These are phyloP conservation scores for Leptographium radiaticola DNA, from an alignment of 2,329 filamentous ascomycete species.

Conservation along the genomic window DNA sequence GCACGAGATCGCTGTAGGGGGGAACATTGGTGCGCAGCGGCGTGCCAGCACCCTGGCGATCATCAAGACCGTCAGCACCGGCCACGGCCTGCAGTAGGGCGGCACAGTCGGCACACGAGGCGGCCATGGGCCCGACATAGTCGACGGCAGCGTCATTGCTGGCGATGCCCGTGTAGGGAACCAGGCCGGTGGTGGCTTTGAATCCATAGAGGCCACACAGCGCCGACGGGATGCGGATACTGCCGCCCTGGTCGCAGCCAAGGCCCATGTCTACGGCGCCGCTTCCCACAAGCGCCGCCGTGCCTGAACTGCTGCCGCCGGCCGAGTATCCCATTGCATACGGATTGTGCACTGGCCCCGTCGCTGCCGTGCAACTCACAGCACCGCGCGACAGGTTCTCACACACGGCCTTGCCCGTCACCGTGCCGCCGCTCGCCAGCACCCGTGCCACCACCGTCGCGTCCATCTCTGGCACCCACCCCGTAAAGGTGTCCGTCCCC, in stretches of 20 bases:
- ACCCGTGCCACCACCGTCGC: slow-evolving; percentile 29
- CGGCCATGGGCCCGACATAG: slow-evolving; percentile 19
- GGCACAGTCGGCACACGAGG: slow-evolving; percentile 16
- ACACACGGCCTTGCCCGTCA: slow-evolving; percentile 31
- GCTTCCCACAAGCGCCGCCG: slow-evolving; percentile 26
- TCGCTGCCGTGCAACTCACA: slow-evolving; percentile 28
- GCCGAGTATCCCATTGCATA: slow-evolving; percentile 29
- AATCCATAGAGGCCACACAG: slow-evolving; percentile 19
- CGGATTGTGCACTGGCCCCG: slow-evolving; percentile 33
- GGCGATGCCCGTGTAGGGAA: slow-evolving; percentile 21
- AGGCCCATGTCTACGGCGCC: slow-evolving; percentile 19
- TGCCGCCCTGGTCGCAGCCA: slow-evolving; percentile 22
- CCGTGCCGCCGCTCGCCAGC: slow-evolving; percentile 25
- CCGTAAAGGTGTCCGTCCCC: slow-evolving; percentile 26
- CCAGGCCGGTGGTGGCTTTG: slow-evolving; percentile 20
- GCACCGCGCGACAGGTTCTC: slow-evolving; percentile 32
- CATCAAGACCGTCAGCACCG: slow-evolving; percentile 20
- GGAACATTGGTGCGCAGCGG: slow-evolving; percentile 12
- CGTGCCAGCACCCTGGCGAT: slow-evolving; percentile 15
- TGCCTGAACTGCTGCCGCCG: slow-evolving; percentile 33
- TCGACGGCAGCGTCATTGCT: slow-evolving; percentile 18
- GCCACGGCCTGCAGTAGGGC: slow-evolving; percentile 19
- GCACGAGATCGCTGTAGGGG: slow-evolving; percentile 8
- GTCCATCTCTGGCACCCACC: slow-evolving; percentile 25
- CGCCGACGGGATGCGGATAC: slow-evolving; percentile 19